Conservation (phyloP, 345 rosid genomes). For the Salix viminalis region DNA sequence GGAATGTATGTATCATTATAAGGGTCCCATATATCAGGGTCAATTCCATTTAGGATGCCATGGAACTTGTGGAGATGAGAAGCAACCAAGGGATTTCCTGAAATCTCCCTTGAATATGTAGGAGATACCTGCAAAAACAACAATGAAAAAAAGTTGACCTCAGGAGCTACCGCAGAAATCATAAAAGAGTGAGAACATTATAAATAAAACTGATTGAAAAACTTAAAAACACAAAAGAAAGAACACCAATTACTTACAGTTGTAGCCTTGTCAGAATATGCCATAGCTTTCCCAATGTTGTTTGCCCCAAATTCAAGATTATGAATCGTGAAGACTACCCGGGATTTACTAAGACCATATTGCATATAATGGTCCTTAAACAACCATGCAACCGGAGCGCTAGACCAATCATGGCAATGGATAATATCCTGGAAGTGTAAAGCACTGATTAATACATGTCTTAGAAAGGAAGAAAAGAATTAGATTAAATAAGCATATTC, state of each 20-base stretch:
- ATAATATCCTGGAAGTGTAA: constrained; percentile 69
- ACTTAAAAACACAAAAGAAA: background rate
- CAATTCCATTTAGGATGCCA: constrained; percentile 90
- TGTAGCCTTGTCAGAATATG: constrained; percentile 75
- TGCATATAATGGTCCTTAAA: constrained; percentile 76
- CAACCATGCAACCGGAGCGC: constrained; percentile 85
- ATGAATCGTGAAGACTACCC: constrained; percentile 84
- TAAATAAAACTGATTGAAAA: background rate
- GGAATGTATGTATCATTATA: constrained; percentile 74
- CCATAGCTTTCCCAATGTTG: constrained; percentile 77
- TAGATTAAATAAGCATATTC: too few relatives aligned
- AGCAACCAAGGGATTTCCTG: constrained; percentile 66
- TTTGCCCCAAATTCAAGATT: constrained; percentile 82
- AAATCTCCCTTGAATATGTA: constrained; percentile 75
- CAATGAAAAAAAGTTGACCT: background rate
- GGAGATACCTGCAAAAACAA: constrained; percentile 61
- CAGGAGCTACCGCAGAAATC: background rate
- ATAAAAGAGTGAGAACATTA: background rate
- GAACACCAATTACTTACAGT: constrained; percentile 47
- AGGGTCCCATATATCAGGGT: constrained; percentile 96
- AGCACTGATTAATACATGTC: background rate
- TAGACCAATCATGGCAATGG: constrained; percentile 98
- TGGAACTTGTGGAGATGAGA: constrained; percentile 77
- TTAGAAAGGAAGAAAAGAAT: background rate
- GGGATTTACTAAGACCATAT: constrained; percentile 73